Percentiles rank a stretch among this genome's conserved stretches.
phyloP scores from a whole-genome alignment of 371 early-diverging fungal genomes.

The Polyrhizophydium stewartii region DNA sequence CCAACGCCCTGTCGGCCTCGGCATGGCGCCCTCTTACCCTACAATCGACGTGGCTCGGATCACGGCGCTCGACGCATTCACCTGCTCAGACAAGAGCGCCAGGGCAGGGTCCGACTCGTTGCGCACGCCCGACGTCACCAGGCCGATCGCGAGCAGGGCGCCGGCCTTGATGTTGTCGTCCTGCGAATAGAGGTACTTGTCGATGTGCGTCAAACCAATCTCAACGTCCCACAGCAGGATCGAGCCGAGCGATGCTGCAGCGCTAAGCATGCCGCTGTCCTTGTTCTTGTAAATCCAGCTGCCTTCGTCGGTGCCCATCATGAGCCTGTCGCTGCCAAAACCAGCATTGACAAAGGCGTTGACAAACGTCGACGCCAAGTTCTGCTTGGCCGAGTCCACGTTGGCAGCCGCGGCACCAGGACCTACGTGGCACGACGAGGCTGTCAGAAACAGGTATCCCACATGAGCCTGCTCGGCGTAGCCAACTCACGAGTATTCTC shows the following conservation, averaged over 20 bases:
- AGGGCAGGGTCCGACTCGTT: conserved; percentile 91
- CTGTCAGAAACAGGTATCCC: neutral
- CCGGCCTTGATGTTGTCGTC: conserved; percentile 95
- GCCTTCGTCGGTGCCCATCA: conserved; percentile 73
- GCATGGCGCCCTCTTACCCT: no score
- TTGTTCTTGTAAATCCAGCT: conserved; percentile 97
- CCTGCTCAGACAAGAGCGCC: conserved; percentile 83
- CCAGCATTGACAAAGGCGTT: conserved; percentile 98
- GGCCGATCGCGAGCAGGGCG: conserved; percentile 90
- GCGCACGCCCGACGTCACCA: conserved; percentile 83
- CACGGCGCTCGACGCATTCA: conserved; percentile 53
- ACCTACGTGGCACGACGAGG: conserved; percentile 20
- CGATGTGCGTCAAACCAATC: conserved; percentile 81
- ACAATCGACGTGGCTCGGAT: conserved; percentile 60
- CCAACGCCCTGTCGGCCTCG: no score
- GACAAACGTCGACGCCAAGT: conserved; percentile 94
- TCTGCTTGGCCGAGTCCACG: conserved; percentile 92
- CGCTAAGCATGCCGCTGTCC: conserved; percentile 92
- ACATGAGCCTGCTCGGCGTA: no score
- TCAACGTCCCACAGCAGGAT: conserved; percentile 94
- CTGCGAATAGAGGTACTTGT: conserved; percentile 85
- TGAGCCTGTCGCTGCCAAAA: conserved; percentile 90
- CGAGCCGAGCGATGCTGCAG: conserved; percentile 91
- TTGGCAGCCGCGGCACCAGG: conserved; percentile 56
- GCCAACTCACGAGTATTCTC: conserved; percentile 81